Conservation (phyloP, 2,329 filamentous ascomycete species). For the Fusarium sp. region DNA sequence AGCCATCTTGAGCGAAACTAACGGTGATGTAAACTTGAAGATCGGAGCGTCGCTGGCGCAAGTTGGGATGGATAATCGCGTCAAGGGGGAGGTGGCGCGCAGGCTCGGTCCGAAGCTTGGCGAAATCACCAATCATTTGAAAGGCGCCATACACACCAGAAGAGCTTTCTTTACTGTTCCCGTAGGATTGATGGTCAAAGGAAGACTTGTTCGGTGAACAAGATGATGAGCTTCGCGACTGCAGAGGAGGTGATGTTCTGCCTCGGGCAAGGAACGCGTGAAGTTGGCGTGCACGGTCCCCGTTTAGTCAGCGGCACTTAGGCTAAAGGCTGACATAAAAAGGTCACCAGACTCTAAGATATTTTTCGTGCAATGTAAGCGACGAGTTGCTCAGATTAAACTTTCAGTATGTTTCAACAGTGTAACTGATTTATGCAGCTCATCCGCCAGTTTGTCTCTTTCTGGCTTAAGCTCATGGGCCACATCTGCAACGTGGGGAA, state of each 20-base stretch:
- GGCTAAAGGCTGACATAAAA: neutral
- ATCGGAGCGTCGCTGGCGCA: slow-evolving; percentile 29
- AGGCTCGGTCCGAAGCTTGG: slow-evolving; percentile 44
- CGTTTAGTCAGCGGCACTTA: slow-evolving; percentile 4
- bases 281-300: slow-evolving; percentile 49
- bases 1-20: slow-evolving; percentile 42
- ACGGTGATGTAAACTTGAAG: slow-evolving; percentile 16
- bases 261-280: slow-evolving; percentile 50
- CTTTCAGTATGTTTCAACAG: neutral
- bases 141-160: slow-evolving; percentile 30
- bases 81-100: slow-evolving; percentile 44
- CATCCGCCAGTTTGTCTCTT: slow-evolving; percentile 10
- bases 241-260: slow-evolving; percentile 27
- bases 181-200: slow-evolving; percentile 31
- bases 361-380: neutral
- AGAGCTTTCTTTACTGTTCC: slow-evolving; percentile 1
- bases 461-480: slow-evolving; percentile 14
- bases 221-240: slow-evolving; percentile 43
- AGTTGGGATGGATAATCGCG: slow-evolving; percentile 37
- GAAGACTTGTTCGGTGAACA: slow-evolving; percentile 36
- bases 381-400: neutral
- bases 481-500: slow-evolving; percentile 23
- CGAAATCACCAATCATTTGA: slow-evolving; percentile 42
- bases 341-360: neutral
- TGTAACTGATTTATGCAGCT: slow-evolving; percentile 4